Base-by-base conservation (phyloP, 148 eudicot genomes). In the Nyssa sinensis region DNA sequence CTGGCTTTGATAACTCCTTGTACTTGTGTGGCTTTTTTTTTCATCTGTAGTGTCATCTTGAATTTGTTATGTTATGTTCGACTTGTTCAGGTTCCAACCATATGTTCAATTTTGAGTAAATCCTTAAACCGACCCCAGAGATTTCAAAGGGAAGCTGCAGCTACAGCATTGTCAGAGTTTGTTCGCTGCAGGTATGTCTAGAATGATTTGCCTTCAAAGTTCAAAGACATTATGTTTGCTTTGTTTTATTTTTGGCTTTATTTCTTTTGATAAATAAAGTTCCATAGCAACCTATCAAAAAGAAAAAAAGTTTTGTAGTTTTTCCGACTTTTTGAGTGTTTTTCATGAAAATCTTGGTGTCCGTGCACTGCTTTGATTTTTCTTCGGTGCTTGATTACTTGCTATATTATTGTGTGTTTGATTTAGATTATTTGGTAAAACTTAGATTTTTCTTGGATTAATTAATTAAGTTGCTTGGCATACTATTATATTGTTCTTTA, bases 81-180 rank as follows among this genome's bases (percentile, higher is more conserved):
- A 65, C 37, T 74, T 74, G 7, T 70, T 51, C 79, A 95, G 98
- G 86, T 92, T 75, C 86, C 87, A 53, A 55, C 77, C 24, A 84
- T 95, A 60, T 90, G 92, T 74, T 78, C 82, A 76, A 80, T 85
- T 79, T 72, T 95, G 35, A 84, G 92, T 79, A 88, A 86, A 76
- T 87, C 89, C 31, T 79, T 95, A 79, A 83, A 88, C 73, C 88
- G 82, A 57, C 88, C 85, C 28, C 84, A 72, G 71, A 84, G 81
- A 74, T 80, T 87, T 81, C 90, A 86, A 78, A 83, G 97, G 80
- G 97, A 92, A 81, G 96, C 98, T 75, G 97, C 98, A 67, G 97
- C 98, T 59, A 97, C 96, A 65, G 91, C 96, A 65, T 81, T 92
- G 71, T 95, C 98, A 23, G 97, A 89, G 79, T 92, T 92, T 79